phyloP scores from a whole-genome alignment of 2,329 filamentous ascomycete genomes.

The Diaporthe caulivora region DNA sequence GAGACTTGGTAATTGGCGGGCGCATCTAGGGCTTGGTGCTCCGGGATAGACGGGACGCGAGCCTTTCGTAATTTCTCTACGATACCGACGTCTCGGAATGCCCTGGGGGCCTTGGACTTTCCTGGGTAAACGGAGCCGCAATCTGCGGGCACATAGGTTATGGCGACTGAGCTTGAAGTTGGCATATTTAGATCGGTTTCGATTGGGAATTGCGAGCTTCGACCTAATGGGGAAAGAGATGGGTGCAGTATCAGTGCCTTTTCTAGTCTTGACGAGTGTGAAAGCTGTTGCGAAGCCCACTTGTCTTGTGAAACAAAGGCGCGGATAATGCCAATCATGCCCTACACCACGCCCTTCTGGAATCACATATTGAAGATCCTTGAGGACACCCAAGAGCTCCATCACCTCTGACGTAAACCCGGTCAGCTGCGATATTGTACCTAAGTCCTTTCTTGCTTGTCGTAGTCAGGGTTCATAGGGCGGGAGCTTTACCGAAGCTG shows the following conservation, averaged over 20 bases:
- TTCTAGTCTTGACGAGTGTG: not conserved
- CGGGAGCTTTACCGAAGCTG: slow-evolving; percentile 2
- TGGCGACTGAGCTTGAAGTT: not conserved
- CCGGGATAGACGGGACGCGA: not conserved
- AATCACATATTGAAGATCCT: not conserved
- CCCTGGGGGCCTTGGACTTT: not conserved
- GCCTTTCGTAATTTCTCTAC: not conserved
- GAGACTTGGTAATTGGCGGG: not conserved
- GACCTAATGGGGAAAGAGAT: not conserved
- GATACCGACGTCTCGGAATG: slow-evolving; percentile 1
- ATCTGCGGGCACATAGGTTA: slow-evolving; percentile 10
- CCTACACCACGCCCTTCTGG: not conserved
- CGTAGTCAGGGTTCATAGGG: not conserved
- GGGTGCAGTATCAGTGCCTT: not conserved
- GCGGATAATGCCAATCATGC: not conserved
- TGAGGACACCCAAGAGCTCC: not conserved
- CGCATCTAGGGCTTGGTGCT: not conserved
- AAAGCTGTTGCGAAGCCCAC: not conserved
- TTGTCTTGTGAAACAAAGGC: not conserved
- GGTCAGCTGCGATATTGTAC: not conserved
- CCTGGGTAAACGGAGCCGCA: slow-evolving; percentile 4
- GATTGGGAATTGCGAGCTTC: too few species aligned
- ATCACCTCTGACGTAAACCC: not conserved
- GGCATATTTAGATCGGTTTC: not conserved
- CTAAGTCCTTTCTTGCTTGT: not conserved